Evolutionary conservation across 2,329 filamentous ascomycete genomes (phyloP), one percentile per base, ranked within the genome.

Genomic region (Ophiostoma australiae): DNA sequence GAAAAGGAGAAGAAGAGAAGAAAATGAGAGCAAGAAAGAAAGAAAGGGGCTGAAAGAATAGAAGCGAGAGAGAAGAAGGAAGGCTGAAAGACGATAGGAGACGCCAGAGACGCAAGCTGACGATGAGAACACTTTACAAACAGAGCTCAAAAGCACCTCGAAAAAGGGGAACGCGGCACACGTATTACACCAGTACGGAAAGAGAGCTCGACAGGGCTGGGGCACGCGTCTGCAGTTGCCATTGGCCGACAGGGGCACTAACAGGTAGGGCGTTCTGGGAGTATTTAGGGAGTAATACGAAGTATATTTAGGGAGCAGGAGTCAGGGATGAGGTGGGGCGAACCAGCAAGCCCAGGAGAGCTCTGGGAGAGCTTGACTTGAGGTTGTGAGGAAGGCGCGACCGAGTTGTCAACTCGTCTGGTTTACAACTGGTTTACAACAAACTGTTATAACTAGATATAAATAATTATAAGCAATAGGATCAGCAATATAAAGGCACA

Each of bases 131-230:
- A 63, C n/a, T 31, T 63, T 63, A 63, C 58, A 58, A 58, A 58
- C n/a, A 58, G 44, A 58, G 52, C 52, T 33, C 58, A 63, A 63
- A 33, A 61, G 55, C 41, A 61, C n/a, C n/a, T 33, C 41, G 23
- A 52, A 63, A 66, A 71, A 68, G 41, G 70, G 70, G 66, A 58
- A 61, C 66, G 39, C 55, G 66, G 66, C 66, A 71, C 37, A 31
- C 33, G 41, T 37, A 44, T 27, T 48, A 27, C n/a, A 10, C 52
- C n/a, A 23, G n/a, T 58, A 27, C 52, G n/a, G 13, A 27, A 48
- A 48, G 44, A 48, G 52, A 58, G 52, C 52, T 58, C 52, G 52
- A 15, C 52, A 58, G 52, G 52, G 52, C 52, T 23, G 52, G 52
- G 52, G 52, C n/a, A 58, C 52, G 52, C 52, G 52, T 58, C 52